A percentile compares a stretch with the other conserved stretches of the same genome.
Evolutionary conservation across 1,284 basidiomycete species (phyloP).

Genomic region (Austropuccinia psidii): DNA sequence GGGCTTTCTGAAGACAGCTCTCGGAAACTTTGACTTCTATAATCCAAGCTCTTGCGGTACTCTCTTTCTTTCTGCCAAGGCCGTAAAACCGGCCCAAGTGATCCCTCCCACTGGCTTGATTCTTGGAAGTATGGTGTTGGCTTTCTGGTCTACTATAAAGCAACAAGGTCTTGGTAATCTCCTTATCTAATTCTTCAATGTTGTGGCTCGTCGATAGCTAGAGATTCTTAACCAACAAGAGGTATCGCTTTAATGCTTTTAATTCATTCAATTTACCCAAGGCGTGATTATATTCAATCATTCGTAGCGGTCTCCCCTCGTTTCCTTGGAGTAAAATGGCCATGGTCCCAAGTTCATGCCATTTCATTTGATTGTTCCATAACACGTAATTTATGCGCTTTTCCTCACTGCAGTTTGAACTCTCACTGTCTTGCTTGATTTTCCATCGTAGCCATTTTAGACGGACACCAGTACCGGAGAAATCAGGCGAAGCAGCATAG

Average conservation of each 20-base stretch:
- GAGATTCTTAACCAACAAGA: constrained; percentile 1
- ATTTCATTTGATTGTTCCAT: constrained; percentile 7
- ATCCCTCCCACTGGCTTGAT: constrained; percentile 50
- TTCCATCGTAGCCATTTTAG: constrained; percentile 22
- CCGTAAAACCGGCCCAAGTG: constrained; percentile 70
- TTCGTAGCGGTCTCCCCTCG: not conserved
- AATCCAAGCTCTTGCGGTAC: constrained; percentile 84
- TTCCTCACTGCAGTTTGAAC: not conserved
- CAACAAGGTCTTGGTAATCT: not conserved
- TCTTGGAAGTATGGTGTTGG: not conserved
- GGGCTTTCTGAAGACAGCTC: not conserved
- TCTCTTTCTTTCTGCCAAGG: constrained; percentile 74
- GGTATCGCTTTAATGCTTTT: constrained; percentile 1
- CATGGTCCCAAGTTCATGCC: constrained; percentile 3
- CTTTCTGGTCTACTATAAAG: not conserved
- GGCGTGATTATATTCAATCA: constrained; percentile 24
- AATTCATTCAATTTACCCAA: constrained; percentile 12
- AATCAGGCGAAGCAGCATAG: not conserved
- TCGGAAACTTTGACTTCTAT: constrained; percentile 50
- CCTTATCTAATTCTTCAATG: not conserved
- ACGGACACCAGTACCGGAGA: constrained; percentile 15
- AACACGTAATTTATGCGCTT: not conserved
- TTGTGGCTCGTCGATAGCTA: not conserved
- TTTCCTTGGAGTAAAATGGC: not conserved
- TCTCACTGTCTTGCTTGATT: not conserved